A percentile compares a stretch with the other conserved stretches of the same genome.
Evolutionary conservation across 2,329 filamentous ascomycete species (phyloP).

Genomic region (Monosporascus sp.): DNA sequence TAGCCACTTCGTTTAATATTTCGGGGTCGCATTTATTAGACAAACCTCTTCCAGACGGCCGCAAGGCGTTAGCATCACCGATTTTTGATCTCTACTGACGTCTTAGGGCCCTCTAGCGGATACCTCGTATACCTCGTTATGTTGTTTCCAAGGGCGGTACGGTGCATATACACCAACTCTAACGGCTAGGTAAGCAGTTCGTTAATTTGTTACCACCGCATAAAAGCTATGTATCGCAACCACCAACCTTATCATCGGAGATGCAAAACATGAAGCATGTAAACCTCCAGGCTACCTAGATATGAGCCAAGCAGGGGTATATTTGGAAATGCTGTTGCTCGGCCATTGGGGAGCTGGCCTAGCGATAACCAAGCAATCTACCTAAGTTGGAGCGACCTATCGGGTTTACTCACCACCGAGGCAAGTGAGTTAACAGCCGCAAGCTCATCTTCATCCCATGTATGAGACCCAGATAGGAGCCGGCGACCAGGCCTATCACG

Average conservation of each 20-base stretch:
- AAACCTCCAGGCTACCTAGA: not conserved
- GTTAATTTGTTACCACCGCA: not conserved
- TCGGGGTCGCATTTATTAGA: too few species aligned
- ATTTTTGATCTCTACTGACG: too few species aligned
- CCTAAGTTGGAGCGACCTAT: not conserved
- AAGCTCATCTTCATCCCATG: not conserved
- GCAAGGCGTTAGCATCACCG: too few species aligned
- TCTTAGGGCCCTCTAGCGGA: too few species aligned
- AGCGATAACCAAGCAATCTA: not conserved
- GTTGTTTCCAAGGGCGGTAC: too few species aligned
- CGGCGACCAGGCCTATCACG: not conserved
- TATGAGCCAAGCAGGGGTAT: not conserved
- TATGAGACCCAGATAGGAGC: not conserved
- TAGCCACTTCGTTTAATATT: too few species aligned
- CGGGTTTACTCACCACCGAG: not conserved
- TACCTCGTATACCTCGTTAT: too few species aligned
- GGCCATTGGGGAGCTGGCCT: not conserved
- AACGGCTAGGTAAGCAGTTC: too few species aligned
- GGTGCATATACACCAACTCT: too few species aligned
- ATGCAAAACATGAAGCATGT: not conserved
- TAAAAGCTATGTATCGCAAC: not conserved
- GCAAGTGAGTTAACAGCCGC: not conserved
- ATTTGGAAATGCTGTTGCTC: not conserved
- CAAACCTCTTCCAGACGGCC: too few species aligned
- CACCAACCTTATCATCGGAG: not conserved